Conservation (phyloP, 2,329 filamentous ascomycete species). For the Gaeumannomyces sp. region DNA sequence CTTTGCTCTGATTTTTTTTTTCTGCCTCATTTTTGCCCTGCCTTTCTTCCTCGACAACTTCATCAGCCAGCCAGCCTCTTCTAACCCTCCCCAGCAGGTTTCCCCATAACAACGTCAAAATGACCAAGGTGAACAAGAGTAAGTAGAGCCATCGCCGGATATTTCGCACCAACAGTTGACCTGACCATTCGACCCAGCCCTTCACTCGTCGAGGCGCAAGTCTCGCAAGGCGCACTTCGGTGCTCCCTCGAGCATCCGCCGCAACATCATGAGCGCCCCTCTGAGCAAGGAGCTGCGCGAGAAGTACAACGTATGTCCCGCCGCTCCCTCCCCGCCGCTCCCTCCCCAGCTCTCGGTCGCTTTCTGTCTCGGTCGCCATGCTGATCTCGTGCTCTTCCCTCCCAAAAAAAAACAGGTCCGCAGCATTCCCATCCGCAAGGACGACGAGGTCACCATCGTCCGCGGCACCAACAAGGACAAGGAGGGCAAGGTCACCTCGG, state of each 20-base stretch:
- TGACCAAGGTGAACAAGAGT: constrained; percentile 18
- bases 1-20: background rate
- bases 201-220: constrained; percentile 90
- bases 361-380: background rate
- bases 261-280: constrained; percentile 94
- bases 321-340: background rate
- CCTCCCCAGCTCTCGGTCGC: too few relatives aligned
- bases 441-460: constrained; percentile 89
- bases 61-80: background rate
- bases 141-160: constrained; percentile 10
- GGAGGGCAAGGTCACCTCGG: constrained; percentile 95
- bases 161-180: constrained; percentile 9
- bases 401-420: constrained; percentile 57
- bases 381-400: constrained; percentile 29
- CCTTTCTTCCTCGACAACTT: background rate
- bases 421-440: constrained; percentile 95
- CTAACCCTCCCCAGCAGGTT: background rate
- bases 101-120: constrained; percentile 12
- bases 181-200: constrained; percentile 35
- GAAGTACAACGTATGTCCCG: constrained; percentile 85
- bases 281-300: constrained; percentile 95
- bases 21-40: background rate
- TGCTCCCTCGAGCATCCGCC: constrained; percentile 89
- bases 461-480: constrained; percentile 94
- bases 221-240: constrained; percentile 97